Evolutionary conservation across 371 early-diverging fungal species (phyloP), one percentile per base, ranked within the genome.

Genomic region (Mucor ambiguus): DNA sequence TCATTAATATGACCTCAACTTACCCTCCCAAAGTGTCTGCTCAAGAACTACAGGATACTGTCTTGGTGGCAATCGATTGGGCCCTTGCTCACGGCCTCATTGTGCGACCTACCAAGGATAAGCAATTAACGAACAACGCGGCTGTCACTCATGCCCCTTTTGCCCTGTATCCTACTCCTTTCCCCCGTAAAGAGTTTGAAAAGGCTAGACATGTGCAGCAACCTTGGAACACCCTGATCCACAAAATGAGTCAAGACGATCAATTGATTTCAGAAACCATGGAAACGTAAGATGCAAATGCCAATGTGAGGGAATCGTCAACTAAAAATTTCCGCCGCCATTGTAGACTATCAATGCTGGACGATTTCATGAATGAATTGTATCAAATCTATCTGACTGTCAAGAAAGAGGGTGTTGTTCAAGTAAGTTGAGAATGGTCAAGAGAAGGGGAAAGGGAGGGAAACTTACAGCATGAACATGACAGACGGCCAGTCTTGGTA

Each of bases 91-190:
- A 92, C 73, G 95, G 96, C 33, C 79, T 95, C 3, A 82, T 92
- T 43, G 84, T 94, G 29, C 87, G 93, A 24, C 83, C 89, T 14
- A 76, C 87, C 5, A 43, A 61, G 12, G 79, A 83, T 11, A 70
- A 85, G 46, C 71, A 72, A 35, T 28, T 37, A 7, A 48, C 58
- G 22, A 74, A 82, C 49, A 72, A 77, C 44, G 75, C 77, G 61
- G 77, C 82, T 18, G 87, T 84, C 48, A 83, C 82, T 48, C 94
- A 95, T 75, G 91, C 95, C 11, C 99, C 99, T 9, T 82, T 97
- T 56, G 83, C 97, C 4, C 85, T 98, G 28, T 92, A 91, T 60
- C 98, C 98, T 4, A 87, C 95, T 2, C 92, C 93, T 4, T 94
- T 95, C 65, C 96, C 97, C 9, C 80, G 82, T 60, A 67, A 67